Base-by-base conservation (phyloP, 1,139 yeast genomes). In the Kazachstania sp. region DNA sequence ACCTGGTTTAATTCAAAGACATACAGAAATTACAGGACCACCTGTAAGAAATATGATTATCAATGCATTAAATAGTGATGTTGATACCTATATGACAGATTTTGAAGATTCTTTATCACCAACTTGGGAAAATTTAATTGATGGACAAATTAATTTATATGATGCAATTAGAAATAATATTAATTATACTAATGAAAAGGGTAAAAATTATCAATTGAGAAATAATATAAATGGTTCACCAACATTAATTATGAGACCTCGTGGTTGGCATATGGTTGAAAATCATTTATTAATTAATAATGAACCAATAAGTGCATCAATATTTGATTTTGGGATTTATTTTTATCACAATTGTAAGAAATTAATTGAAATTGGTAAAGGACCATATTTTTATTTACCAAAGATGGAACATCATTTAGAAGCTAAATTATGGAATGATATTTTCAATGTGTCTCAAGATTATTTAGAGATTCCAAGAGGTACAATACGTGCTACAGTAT, bases 71-170 rank as follows among this genome's bases (percentile, higher is more conserved):
- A 88, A 88, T 71, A 81, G 95, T 4, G 78, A 79, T 49, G 96
- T 88, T 41, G 87, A 85, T 64, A 86, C 95, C 44, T 88, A 88
- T 68, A 88, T 88, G 97, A 83, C 94, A 41, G 97, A 88, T 71
- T 86, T 88, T 59, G 97, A 88, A 69, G 97, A 88, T 71, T 86
- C 95, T 31, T 81, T 88, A 59, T 83, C 97, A 32, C 98, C 98
- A 57, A 90, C 97, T 34, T 92, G 97, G 97, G 71, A 71, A 57
- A 88, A 87, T 69, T 77, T 86, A 74, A 79, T 86, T 52, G 74
- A 78, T 57, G 98, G 97, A 49, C 98, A 92, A 71, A 87, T 85
- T 56, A 90, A 92, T 69, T 73, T 92, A 61, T 88, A 80, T 70
- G 97, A 92, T 65, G 97, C 88, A 37, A 77, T 83, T 46, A 76